A percentile compares a stretch with the other conserved stretches of the same genome.
Conservation (phyloP, 352 stramenopile species). For the Halophytophthora polymorphica region DNA sequence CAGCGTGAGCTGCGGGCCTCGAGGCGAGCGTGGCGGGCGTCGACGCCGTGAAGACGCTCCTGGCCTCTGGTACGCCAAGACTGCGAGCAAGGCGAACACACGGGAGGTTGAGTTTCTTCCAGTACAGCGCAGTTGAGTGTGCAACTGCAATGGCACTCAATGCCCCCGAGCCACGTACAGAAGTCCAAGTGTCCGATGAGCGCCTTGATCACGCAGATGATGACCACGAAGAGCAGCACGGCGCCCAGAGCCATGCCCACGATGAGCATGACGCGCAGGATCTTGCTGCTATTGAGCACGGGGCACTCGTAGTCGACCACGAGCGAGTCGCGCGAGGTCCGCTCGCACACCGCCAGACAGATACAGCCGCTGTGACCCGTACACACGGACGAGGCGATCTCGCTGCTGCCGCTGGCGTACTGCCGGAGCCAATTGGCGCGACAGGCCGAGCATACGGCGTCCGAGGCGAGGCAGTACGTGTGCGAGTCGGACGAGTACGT, state of each 20-base stretch:
- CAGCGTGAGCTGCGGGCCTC: constrained; percentile 13
- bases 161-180: background rate
- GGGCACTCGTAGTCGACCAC: constrained; percentile 1
- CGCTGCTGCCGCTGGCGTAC: background rate
- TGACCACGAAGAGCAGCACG: background rate
- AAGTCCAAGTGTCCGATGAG: background rate
- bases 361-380: constrained; percentile 15
- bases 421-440: constrained; percentile 1
- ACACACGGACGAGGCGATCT: constrained; percentile 4
- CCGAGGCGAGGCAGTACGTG: constrained; percentile 16
- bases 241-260: background rate
- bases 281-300: background rate
- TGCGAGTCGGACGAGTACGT: constrained; percentile 3
- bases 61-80: background rate
- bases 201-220: background rate
- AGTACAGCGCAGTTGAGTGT: no score
- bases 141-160: no score
- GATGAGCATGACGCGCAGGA: background rate
- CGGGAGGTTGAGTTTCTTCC: no score
- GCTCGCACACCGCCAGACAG: constrained; percentile 24
- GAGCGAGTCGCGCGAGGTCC: background rate
- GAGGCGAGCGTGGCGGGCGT: background rate
- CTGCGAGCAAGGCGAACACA: background rate
- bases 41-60: background rate
- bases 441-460: constrained; percentile 7